Evolutionary conservation across 257 asterid species (phyloP).

Genomic region (Solanum piurae): DNA sequence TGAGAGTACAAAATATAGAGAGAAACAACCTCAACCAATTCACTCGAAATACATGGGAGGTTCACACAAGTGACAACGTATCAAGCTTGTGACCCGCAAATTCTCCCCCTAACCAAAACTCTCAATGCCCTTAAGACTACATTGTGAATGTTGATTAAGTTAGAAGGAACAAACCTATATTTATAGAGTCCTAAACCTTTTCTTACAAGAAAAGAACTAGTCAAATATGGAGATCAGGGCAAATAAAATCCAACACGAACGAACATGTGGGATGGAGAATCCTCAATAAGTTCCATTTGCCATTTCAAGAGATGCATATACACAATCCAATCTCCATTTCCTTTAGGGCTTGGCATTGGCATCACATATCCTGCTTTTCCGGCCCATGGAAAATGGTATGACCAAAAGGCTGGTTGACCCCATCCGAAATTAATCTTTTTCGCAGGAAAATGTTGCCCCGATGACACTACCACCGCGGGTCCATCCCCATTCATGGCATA

Average conservation of each 20-base stretch:
- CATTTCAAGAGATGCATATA: conserved; percentile 43
- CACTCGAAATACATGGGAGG: no score
- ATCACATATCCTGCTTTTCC: conserved; percentile 16
- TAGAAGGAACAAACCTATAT: no score
- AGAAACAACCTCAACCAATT: no score
- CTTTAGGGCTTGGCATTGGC: conserved; percentile 13
- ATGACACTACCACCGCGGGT: conserved; percentile 56
- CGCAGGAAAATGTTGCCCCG: conserved; percentile 13
- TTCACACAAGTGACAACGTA: no score
- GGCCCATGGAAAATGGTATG: conserved; percentile 64
- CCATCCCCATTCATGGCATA: conserved; percentile 25
- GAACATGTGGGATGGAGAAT: conserved; percentile 29
- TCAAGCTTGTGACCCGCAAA: no score
- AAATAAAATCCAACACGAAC: neutral
- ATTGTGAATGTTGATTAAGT: no score
- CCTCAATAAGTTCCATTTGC: conserved; percentile 48
- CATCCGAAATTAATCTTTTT: neutral
- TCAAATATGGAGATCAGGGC: no score
- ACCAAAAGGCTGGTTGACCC: conserved; percentile 20
- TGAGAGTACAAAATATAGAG: no score
- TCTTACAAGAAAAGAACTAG: no score
- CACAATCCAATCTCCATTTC: conserved; percentile 71
- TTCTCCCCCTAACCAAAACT: no score
- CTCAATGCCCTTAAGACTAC: no score
- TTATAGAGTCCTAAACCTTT: no score